Base-by-base conservation (phyloP, 345 rosid genomes). In the Lepidium didymum region DNA sequence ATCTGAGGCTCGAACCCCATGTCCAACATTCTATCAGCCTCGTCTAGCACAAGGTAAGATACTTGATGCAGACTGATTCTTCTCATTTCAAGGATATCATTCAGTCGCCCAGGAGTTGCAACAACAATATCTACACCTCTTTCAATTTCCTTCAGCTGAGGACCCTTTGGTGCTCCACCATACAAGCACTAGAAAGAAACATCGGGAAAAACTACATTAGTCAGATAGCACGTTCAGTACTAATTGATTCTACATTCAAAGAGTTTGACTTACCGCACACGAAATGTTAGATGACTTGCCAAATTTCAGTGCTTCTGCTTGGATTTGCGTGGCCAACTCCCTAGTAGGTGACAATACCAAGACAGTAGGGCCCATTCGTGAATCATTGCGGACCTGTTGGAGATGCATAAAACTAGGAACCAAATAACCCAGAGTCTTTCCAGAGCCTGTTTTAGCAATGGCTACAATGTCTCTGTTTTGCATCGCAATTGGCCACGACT, bases 1-100 rank as follows among this genome's bases (percentile, higher is more conserved):
- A 94, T 94, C 73, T 94, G 99, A 66, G 97, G 99, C 76, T 94
- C 99, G 53, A 94, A 94, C 13, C 99, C 99, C 99, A 94, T 94
- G 80, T 94, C 99, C 73, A 91, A 72, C 99, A 94, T 94, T 64
- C 96, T 92, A 80, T 94, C 99, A 68, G 99, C 99, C 77, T 94
- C 99, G 72, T 94, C 97, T 3, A 91, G 80, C 73, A 94, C 99
- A 62, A 94, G 99, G 80, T 89, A 91, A 43, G 96, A 89, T 60
- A 94, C 80, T 75, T 94, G 99, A 44, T 63, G 68, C 23, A 94
- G 91, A 83, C 88, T 89, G 78, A 94, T 76, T 78, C 82, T 89
- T 84, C 79, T 91, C 99, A 89, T 91, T 77, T 94, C 97, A 27
- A 94, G 92, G 51, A 91, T 89, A 77, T 94, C 99, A 79, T 94